Percentiles rank a stretch among this genome's conserved stretches.
Evolutionary conservation across 257 asterid genomes (phyloP).

Genomic region (Gentiana dahurica): DNA sequence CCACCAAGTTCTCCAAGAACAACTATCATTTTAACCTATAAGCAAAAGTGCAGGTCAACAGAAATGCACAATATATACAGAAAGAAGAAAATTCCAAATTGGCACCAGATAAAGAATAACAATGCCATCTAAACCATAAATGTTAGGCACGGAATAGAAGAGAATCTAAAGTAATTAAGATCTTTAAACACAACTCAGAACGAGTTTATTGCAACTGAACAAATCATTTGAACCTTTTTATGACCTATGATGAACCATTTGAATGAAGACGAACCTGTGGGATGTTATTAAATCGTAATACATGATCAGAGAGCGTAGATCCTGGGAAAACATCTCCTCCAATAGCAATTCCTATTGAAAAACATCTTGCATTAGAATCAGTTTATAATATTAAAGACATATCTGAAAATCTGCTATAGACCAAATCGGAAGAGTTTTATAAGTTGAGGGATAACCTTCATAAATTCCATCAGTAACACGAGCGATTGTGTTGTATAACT

Average conservation of each 20-base stretch:
- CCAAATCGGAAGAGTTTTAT: conserved; percentile 3
- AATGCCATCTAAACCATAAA: not conserved
- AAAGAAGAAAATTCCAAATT: not conserved
- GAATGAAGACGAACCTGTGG: conserved; percentile 55
- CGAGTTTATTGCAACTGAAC: not conserved
- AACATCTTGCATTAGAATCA: conserved; percentile 9
- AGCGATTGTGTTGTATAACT: conserved; percentile 87
- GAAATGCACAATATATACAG: not conserved
- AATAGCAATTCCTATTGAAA: conserved; percentile 76
- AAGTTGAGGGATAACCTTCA: conserved; percentile 54
- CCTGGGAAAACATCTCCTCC: conserved; percentile 99
- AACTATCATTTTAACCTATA: conserved; percentile 83
- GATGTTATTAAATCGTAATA: conserved; percentile 90
- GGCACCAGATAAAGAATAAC: too few relatives aligned
- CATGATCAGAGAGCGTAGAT: conserved; percentile 99
- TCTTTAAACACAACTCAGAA: not conserved
- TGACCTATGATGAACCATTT: not conserved
- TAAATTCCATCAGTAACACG: conserved; percentile 97
- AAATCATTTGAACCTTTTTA: not conserved
- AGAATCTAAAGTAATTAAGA: not conserved
- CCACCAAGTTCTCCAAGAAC: conserved; percentile 99
- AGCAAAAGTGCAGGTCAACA: conserved; percentile 13
- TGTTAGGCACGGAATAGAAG: not conserved
- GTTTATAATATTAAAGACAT: not conserved
- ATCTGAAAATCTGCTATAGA: conserved; percentile 3